phyloP scores from a whole-genome alignment of 371 early-diverging fungal genomes.

The Furculomyces boomerangus region DNA sequence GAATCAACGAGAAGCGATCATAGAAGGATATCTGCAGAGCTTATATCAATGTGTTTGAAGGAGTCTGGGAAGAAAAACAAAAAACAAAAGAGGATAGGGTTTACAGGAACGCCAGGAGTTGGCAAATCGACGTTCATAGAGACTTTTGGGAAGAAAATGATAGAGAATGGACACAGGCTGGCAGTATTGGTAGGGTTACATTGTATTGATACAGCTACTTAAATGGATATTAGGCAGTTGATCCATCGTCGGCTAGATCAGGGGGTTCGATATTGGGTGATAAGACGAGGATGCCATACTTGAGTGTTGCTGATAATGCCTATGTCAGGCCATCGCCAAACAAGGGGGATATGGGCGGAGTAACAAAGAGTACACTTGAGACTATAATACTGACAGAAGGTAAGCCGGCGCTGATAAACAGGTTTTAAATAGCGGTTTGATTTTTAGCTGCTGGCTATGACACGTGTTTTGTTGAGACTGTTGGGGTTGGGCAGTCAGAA shows the following conservation, averaged over 20 bases:
- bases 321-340: constrained; percentile 56
- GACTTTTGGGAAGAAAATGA: constrained; percentile 45
- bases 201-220: no score
- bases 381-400: constrained; percentile 60
- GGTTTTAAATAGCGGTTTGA: constrained; percentile 4
- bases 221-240: no score
- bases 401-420: constrained; percentile 3
- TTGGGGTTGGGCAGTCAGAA: constrained; percentile 70
- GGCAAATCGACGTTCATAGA: constrained; percentile 72
- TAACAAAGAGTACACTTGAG: constrained; percentile 57
- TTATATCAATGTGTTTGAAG: constrained; percentile 24
- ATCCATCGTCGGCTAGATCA: constrained; percentile 53
- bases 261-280: constrained; percentile 70
- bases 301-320: constrained; percentile 34
- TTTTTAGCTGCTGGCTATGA: constrained; percentile 46
- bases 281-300: constrained; percentile 57
- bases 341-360: constrained; percentile 51
- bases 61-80: background rate
- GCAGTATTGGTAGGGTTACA: no score
- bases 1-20: constrained; percentile 41
- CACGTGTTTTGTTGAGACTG: constrained; percentile 59
- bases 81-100: constrained; percentile 40
- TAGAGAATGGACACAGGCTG: constrained; percentile 38
- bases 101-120: constrained; percentile 61
- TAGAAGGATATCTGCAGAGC: constrained; percentile 27